These are phyloP conservation scores for Macrophomina tecta DNA, from an alignment of 2,329 filamentous ascomycete genomes.

Conservation along the genomic window DNA sequence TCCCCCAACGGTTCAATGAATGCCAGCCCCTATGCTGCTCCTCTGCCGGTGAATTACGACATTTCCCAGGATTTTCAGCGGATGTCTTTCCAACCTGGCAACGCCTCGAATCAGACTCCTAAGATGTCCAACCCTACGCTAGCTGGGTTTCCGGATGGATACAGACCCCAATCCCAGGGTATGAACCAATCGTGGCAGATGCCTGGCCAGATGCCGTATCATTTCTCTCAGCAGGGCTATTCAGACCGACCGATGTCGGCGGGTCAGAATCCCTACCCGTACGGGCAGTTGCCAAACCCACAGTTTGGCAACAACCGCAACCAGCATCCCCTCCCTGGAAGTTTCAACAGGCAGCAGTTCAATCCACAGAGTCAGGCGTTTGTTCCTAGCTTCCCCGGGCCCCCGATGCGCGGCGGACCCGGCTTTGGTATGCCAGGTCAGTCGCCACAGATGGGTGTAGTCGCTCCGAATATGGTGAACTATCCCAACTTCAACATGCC, in stretches of 20 bases:
- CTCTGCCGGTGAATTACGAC: constrained; percentile 49
- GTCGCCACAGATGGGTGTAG: constrained; percentile 38
- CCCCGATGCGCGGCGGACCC: constrained; percentile 31
- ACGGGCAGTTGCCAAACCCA: constrained; percentile 75
- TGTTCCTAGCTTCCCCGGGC: constrained; percentile 64
- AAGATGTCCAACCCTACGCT: constrained; percentile 46
- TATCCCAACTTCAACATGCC: constrained; percentile 30
- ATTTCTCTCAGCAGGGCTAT: constrained; percentile 37
- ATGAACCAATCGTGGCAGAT: constrained; percentile 42
- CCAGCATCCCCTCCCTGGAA: constrained; percentile 84
- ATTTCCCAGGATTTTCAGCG: constrained; percentile 53
- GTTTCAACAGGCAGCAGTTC: constrained; percentile 83
- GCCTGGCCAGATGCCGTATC: constrained; percentile 35
- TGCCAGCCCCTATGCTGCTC: constrained; percentile 31
- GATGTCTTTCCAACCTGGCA: constrained; percentile 52
- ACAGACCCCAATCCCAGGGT: constrained; percentile 36
- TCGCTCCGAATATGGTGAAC: constrained; percentile 35
- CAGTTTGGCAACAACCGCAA: constrained; percentile 71
- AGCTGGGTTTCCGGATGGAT: constrained; percentile 40
- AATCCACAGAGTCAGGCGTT: constrained; percentile 96
- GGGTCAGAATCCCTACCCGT: constrained; percentile 64
- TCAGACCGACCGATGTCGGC: constrained; percentile 45
- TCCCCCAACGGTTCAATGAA: constrained; percentile 30
- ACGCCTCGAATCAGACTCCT: constrained; percentile 43
- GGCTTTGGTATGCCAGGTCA: constrained; percentile 40